Evolutionary conservation across 164 flowering plant genomes (phyloP).

Genomic region (Hamamelis virginiana): DNA sequence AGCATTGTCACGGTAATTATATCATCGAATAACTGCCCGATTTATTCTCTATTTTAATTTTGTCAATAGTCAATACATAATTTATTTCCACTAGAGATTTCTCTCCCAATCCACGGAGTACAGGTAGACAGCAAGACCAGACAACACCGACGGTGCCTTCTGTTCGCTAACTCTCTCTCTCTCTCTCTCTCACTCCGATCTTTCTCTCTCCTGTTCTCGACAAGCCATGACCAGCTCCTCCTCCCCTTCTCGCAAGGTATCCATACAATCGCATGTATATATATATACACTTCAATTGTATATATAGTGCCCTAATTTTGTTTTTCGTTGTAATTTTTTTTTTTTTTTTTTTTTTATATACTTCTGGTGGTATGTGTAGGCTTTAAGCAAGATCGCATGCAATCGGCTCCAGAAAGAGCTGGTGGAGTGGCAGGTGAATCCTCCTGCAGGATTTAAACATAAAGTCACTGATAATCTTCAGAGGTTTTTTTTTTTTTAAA

Average conservation of each 20-base stretch:
- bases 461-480: conserved; percentile 90
- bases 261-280: not conserved
- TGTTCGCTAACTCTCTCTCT: conserved; percentile 8
- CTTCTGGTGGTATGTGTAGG: conserved; percentile 27
- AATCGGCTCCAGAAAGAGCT: conserved; percentile 88
- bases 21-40: no score
- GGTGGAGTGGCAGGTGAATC: conserved; percentile 86
- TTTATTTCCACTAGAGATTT: no score
- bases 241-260: conserved; percentile 41
- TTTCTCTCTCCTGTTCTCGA: conserved; percentile 13
- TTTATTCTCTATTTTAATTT: no score
- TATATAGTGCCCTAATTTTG: not conserved
- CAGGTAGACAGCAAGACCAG: not conserved
- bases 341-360: not conserved
- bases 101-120: no score
- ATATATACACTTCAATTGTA: not conserved
- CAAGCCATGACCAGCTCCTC: conserved; percentile 41
- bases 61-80: no score
- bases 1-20: no score
- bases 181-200: conserved; percentile 8
- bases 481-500: conserved; percentile 39
- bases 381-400: conserved; percentile 81
- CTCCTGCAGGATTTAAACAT: conserved; percentile 83
- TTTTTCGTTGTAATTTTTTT: not conserved
- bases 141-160: not conserved